Conservation (phyloP, 108 stramenopile genomes). For the Bacterosira constricta region DNA sequence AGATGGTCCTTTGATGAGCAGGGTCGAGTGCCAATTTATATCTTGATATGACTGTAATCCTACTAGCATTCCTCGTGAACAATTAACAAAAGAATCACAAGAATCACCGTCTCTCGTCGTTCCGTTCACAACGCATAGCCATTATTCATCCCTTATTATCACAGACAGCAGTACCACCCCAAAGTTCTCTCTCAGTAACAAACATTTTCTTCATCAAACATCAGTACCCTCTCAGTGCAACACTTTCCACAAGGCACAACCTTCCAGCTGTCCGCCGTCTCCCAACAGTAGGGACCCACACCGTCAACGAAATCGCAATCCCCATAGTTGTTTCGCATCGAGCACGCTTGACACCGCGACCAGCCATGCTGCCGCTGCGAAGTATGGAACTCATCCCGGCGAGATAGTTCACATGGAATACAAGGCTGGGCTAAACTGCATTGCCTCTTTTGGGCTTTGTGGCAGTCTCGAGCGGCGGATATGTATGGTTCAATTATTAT, state of each 20-base stretch:
- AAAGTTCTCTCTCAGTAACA: slow-evolving; percentile 14
- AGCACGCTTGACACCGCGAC: slow-evolving; percentile 31
- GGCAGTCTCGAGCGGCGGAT: slow-evolving; percentile 28
- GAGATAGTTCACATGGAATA: slow-evolving; percentile 31
- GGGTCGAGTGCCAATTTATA: no score
- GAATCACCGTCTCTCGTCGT: no score
- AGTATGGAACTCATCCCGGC: slow-evolving; percentile 21
- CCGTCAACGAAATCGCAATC: slow-evolving; percentile 33
- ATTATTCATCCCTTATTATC: no score
- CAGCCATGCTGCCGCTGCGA: slow-evolving; percentile 11
- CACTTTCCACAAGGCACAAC: slow-evolving; percentile 33
- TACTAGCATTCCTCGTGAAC: no score
- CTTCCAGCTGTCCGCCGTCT: not conserved
- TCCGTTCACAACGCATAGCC: no score
- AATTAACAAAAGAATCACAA: no score
- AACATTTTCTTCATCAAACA: slow-evolving; percentile 25
- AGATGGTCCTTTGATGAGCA: no score
- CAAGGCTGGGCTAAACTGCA: slow-evolving; percentile 28
- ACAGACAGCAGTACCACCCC: no score
- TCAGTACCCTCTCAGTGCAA: slow-evolving; percentile 23
- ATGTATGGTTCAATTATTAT: slow-evolving; percentile 16
- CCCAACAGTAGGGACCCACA: slow-evolving; percentile 38
- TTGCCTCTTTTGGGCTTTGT: slow-evolving; percentile 1
- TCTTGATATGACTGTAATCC: no score
- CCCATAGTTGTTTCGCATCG: slow-evolving; percentile 9